Base-by-base conservation (phyloP, 345 rosid genomes). In the Eucalyptus dawsonii region DNA sequence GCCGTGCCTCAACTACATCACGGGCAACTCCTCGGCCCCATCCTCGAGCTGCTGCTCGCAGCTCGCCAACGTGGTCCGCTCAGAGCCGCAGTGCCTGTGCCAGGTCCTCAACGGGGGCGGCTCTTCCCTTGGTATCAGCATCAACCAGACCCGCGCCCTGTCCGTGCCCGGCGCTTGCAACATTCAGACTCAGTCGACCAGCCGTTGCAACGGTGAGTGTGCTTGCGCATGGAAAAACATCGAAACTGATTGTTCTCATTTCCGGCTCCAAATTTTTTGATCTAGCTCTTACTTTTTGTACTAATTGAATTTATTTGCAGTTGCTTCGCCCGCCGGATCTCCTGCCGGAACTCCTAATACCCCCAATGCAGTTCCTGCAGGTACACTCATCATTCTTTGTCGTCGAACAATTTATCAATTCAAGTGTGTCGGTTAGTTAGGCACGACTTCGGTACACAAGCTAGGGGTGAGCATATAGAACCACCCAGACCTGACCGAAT, bases 21-120 rank as follows among this genome's bases (percentile, higher is more conserved):
- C 93, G 9, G 96, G 96, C 85, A 97, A 95, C 90, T 91, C 96
- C 86, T 88, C 97, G 3, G 91, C 91, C 16, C 99, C 98, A 16
- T 93, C 97, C 5, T 92, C 94, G 80, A 72, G 93, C 4, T 96
- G 98, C 92, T 94, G 97, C 95, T 90, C 95, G 16, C 95, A 92
- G 92, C 93, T 96, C 2, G 90, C 91, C 87, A 90, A 54, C 87
- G 95, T 95, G 11, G 96, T 95, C 81, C 94, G 92, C 88, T 90
- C 95, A 37, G 93, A 94, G 14, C 98, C 98, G 14, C 94, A 91
- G 85, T 96, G 97, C 92, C 94, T 95, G 76, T 97, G 97, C 91
- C 87, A 95, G 34, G 93, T 91, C 80, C 92, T 96, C 88, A 94
- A 90, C 24, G 89, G 93, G 50, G 93, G 92, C 14, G 93, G 90